These are phyloP conservation scores for Kluyveromyces aestuarii DNA, from an alignment of 805 yeast species.

Conservation along the genomic window DNA sequence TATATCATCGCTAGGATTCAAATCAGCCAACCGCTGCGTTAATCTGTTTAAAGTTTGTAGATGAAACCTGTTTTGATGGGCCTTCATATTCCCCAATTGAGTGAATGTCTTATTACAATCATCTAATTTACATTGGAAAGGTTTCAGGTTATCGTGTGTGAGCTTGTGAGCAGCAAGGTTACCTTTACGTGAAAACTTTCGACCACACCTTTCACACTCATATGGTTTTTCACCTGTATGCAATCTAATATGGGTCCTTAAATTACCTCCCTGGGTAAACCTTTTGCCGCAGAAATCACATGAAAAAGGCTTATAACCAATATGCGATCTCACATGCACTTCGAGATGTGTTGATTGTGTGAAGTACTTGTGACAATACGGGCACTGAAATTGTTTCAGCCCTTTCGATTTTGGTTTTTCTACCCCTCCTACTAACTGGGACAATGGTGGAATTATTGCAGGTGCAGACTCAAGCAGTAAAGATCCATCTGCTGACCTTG, in stretches of 20 bases:
- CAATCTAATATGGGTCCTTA: slow-evolving; percentile 73
- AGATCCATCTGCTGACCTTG: slow-evolving; percentile 62
- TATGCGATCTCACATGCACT: slow-evolving; percentile 80
- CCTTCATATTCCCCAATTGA: slow-evolving; percentile 86
- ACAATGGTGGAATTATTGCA: slow-evolving; percentile 47
- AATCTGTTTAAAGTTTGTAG: slow-evolving; percentile 56
- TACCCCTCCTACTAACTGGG: slow-evolving; percentile 70
- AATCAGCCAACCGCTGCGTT: slow-evolving; percentile 57
- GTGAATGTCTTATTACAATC: slow-evolving; percentile 78
- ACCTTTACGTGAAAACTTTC: slow-evolving; percentile 82
- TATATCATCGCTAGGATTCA: slow-evolving; percentile 40
- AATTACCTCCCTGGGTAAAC: slow-evolving; percentile 85
- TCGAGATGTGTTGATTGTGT: slow-evolving; percentile 88
- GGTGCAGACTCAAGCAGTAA: slow-evolving; percentile 42
- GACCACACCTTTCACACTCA: slow-evolving; percentile 64
- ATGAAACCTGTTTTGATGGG: slow-evolving; percentile 90
- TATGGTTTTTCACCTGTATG: slow-evolving; percentile 94
- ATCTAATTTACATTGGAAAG: slow-evolving; percentile 72
- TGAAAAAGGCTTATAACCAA: slow-evolving; percentile 76
- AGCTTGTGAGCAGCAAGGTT: slow-evolving; percentile 80
- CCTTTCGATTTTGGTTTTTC: slow-evolving; percentile 45
- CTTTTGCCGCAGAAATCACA: slow-evolving; percentile 72
- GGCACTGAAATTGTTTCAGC: slow-evolving; percentile 56
- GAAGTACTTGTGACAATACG: slow-evolving; percentile 69
- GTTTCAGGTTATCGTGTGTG: slow-evolving; percentile 73